A percentile compares a stretch with the other conserved stretches of the same genome.
These are phyloP conservation scores for Skeletonema potamos DNA, from an alignment of 108 stramenopile species.

Conservation along the genomic window DNA sequence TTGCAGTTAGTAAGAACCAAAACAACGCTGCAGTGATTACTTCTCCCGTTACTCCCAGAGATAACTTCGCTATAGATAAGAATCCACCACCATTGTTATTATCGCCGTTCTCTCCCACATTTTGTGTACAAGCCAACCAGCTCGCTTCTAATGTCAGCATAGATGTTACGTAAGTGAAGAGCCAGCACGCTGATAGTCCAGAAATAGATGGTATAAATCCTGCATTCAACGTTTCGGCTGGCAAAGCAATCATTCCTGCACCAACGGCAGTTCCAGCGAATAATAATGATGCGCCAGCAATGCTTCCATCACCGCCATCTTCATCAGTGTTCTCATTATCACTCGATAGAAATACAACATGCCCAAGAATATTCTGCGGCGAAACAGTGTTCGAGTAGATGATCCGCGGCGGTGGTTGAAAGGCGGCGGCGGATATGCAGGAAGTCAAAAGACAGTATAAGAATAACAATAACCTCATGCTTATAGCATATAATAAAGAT, in stretches of 20 bases:
- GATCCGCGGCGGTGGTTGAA: background rate
- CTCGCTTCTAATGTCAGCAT: slow-evolving; percentile 41
- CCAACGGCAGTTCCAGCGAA: slow-evolving; percentile 49
- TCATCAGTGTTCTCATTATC: background rate
- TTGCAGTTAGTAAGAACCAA: slow-evolving; percentile 48
- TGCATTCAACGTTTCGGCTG: slow-evolving; percentile 34
- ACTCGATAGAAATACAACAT: background rate
- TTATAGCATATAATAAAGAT: too few relatives aligned
- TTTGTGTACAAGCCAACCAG: slow-evolving; percentile 28
- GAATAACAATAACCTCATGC: background rate
- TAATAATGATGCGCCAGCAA: slow-evolving; percentile 41
- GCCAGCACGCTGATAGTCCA: slow-evolving; percentile 36
- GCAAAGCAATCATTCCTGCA: slow-evolving; percentile 43
- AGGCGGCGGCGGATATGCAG: background rate
- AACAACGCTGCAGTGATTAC: slow-evolving; percentile 40
- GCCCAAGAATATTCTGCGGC: background rate
- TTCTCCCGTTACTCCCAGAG: slow-evolving; percentile 39
- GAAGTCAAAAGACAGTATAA: background rate
- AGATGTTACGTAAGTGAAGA: slow-evolving; percentile 47
- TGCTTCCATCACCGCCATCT: slow-evolving; percentile 24
- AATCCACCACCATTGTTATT: slow-evolving; percentile 23
- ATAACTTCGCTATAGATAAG: slow-evolving; percentile 30
- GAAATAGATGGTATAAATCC: slow-evolving; percentile 40
- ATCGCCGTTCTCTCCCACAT: background rate
- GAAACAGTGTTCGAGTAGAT: background rate